Conservation (phyloP, 1,284 basidiomycete genomes). For the Heimioporus retisporus region DNA sequence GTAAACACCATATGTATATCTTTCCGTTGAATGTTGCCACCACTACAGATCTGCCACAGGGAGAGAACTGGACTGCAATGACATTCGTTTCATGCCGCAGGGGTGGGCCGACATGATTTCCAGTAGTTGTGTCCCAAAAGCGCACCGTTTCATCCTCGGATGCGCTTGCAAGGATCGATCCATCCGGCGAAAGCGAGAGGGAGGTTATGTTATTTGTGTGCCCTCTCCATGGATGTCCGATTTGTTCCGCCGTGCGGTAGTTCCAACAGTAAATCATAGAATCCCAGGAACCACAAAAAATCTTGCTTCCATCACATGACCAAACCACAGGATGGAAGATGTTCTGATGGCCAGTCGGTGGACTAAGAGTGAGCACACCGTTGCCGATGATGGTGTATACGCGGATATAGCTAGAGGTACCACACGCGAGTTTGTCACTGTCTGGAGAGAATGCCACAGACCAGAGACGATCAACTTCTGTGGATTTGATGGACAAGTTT, state of each 20-base stretch:
- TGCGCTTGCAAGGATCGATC: constrained; percentile 19
- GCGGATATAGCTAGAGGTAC: not conserved
- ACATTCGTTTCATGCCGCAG: not conserved
- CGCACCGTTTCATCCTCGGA: constrained; percentile 16
- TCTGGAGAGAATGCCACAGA: constrained; percentile 19
- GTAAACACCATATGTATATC: constrained; percentile 16
- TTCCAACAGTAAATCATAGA: constrained; percentile 16
- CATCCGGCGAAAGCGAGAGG: constrained; percentile 13
- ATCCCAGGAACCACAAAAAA: constrained; percentile 11
- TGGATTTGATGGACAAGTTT: not conserved
- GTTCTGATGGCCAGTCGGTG: too few species aligned
- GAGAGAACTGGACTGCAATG: constrained; percentile 8
- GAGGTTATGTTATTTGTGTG: not conserved
- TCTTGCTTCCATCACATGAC: constrained; percentile 17
- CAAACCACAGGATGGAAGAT: constrained; percentile 8
- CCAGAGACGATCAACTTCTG: not conserved
- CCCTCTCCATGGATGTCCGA: constrained; percentile 17
- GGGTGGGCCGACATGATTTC: not conserved
- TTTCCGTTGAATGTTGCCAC: not conserved
- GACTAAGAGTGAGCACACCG: not conserved
- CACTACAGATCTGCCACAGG: constrained; percentile 15
- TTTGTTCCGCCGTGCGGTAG: constrained; percentile 1
- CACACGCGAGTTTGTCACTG: constrained; percentile 16
- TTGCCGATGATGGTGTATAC: constrained; percentile 5
- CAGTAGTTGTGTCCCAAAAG: constrained; percentile 20